Percentiles rank a stretch among this genome's conserved stretches.
phyloP scores from a whole-genome alignment of 495 filamentous ascomycete genomes.

The Tuber indicum region DNA sequence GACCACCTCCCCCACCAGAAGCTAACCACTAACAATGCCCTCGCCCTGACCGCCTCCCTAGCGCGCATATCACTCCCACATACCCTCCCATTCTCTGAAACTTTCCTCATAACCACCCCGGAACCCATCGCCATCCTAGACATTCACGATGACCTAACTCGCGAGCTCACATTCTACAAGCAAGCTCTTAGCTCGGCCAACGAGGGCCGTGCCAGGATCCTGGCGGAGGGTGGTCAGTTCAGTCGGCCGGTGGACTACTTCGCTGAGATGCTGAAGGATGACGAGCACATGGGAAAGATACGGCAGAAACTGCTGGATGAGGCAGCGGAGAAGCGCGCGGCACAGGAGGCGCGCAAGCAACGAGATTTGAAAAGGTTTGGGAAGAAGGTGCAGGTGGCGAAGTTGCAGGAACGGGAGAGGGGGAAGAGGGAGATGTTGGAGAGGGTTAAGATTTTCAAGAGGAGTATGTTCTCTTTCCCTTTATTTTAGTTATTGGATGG shows the following conservation, averaged over 20 bases:
- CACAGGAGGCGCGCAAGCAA: slow-evolving; percentile 81
- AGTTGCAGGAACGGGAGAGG: slow-evolving; percentile 85
- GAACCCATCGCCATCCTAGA: slow-evolving; percentile 48
- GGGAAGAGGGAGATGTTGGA: slow-evolving; percentile 84
- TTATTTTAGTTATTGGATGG: slow-evolving; percentile 6
- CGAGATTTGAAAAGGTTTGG: slow-evolving; percentile 98
- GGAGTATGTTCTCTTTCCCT: slow-evolving; percentile 58
- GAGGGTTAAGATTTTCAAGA: slow-evolving; percentile 87
- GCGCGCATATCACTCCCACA: slow-evolving; percentile 67
- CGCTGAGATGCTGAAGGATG: slow-evolving; percentile 96
- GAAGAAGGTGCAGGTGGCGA: slow-evolving; percentile 95
- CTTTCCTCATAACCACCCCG: slow-evolving; percentile 52
- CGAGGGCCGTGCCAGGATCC: slow-evolving; percentile 59
- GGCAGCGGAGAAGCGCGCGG: slow-evolving; percentile 84
- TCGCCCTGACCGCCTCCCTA: slow-evolving; percentile 68
- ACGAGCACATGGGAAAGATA: slow-evolving; percentile 96
- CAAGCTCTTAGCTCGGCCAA: slow-evolving; percentile 75
- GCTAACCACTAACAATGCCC: slow-evolving; percentile 93
- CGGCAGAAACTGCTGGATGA: slow-evolving; percentile 89
- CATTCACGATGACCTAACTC: slow-evolving; percentile 49
- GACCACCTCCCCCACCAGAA: slow-evolving; percentile 84
- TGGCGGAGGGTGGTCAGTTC: slow-evolving; percentile 70
- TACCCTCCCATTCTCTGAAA: slow-evolving; percentile 53
- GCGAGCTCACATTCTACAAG: slow-evolving; percentile 89
- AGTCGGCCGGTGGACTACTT: slow-evolving; percentile 89